These are phyloP conservation scores for Xylariales sp. DNA, from an alignment of 2,329 filamentous ascomycete genomes.

Conservation along the genomic window DNA sequence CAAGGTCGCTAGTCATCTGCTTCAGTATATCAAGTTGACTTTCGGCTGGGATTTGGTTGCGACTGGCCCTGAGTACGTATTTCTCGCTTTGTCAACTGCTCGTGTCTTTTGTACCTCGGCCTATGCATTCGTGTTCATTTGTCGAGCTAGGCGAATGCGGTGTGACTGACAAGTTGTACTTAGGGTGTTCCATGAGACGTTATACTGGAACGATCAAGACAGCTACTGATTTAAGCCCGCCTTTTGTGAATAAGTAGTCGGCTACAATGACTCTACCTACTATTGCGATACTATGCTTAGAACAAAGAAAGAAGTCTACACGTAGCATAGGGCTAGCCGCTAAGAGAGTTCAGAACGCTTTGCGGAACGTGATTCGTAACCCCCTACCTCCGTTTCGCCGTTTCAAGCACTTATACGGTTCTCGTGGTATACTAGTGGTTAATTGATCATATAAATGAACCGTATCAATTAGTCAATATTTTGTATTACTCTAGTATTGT, in stretches of 20 bases:
- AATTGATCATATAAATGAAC: neutral
- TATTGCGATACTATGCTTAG: too few relatives aligned
- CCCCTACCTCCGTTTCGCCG: too few relatives aligned
- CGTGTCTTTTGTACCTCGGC: neutral
- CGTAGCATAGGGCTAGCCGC: neutral
- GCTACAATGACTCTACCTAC: neutral
- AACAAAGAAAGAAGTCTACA: neutral
- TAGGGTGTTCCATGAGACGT: conserved; percentile 57
- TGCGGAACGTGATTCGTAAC: too few relatives aligned
- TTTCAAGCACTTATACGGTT: neutral
- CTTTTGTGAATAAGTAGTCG: neutral
- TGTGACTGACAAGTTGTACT: conserved; percentile 15
- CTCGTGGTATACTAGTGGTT: neutral
- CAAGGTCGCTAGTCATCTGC: conserved; percentile 69
- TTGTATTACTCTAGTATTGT: too few relatives aligned
- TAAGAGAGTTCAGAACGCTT: too few relatives aligned
- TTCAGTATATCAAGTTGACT: conserved; percentile 66
- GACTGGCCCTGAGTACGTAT: conserved; percentile 63
- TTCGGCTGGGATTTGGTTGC: conserved; percentile 68
- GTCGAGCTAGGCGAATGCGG: neutral
- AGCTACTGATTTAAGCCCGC: conserved; percentile 51
- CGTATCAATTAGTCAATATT: too few relatives aligned
- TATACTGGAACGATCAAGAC: conserved; percentile 64
- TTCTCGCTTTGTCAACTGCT: neutral
- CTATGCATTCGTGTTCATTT: neutral